Evolutionary conservation across 257 asterid species (phyloP).

Genomic region (Gentiana macrophylla): DNA sequence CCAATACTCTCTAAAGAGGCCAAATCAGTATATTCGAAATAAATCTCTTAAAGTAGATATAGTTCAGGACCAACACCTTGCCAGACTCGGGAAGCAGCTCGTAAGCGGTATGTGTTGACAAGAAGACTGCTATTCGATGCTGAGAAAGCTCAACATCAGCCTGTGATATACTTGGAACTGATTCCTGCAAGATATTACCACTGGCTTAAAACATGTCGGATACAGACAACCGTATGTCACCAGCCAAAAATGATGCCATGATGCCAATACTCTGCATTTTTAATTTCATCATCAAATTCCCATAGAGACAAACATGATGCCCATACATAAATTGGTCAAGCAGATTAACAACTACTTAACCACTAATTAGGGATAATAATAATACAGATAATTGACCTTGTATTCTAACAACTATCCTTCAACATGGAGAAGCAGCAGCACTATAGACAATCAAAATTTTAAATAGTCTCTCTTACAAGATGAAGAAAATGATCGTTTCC

Average conservation of each 20-base stretch:
- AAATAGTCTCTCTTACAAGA: slow-evolving; percentile 30
- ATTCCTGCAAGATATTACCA: slow-evolving; percentile 34
- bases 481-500: slow-evolving; percentile 11
- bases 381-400: too few relatives aligned
- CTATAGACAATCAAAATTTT: not conserved
- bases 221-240: not conserved
- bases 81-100: slow-evolving; percentile 86
- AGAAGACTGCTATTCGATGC: slow-evolving; percentile 49
- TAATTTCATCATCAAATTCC: not conserved
- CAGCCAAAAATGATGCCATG: not conserved
- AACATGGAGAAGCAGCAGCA: not conserved
- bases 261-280: not conserved
- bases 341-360: not conserved
- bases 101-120: slow-evolving; percentile 58
- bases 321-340: not conserved
- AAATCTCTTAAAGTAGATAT: not conserved
- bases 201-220: not conserved
- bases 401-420: not conserved
- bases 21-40: not conserved
- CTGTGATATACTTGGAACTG: slow-evolving; percentile 40
- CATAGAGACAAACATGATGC: not conserved
- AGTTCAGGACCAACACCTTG: slow-evolving; percentile 34
- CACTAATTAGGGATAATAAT: too few relatives aligned
- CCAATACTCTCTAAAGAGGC: not conserved
- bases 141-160: slow-evolving; percentile 49